Conservation (phyloP, 1,284 basidiomycete species). For the Schizophyllum commune region DNA sequence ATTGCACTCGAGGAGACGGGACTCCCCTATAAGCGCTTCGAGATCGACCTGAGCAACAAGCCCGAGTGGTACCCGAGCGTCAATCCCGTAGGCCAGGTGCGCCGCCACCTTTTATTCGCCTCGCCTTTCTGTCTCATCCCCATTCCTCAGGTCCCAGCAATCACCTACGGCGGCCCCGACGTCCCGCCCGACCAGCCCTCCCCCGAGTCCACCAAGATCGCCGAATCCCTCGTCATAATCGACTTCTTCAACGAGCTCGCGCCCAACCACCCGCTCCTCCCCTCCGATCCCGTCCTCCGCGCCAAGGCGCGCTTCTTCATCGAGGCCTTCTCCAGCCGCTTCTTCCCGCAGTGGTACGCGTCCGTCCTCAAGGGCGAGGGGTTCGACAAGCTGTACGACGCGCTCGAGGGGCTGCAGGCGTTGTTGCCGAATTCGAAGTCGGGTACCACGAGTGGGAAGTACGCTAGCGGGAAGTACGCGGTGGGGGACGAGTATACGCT, state of each 20-base stretch:
- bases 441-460: constrained; percentile 10
- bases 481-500: constrained; percentile 41
- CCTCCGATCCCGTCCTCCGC: constrained; percentile 43
- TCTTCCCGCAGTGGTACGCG: constrained; percentile 29
- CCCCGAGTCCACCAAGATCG: constrained; percentile 47
- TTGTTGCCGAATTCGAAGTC: constrained; percentile 29
- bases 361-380: constrained; percentile 33
- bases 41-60: constrained; percentile 55
- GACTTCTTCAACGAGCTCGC: constrained; percentile 55
- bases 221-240: constrained; percentile 54
- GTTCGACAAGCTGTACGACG: constrained; percentile 30
- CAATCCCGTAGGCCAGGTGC: constrained; percentile 57
- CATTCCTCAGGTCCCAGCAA: constrained; percentile 5
- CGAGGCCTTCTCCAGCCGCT: constrained; percentile 38
- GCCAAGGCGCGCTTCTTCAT: constrained; percentile 57
- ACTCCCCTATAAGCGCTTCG: constrained; percentile 37
- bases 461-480: constrained; percentile 24
- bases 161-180: constrained; percentile 49
- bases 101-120: background rate
- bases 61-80: constrained; percentile 58
- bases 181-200: constrained; percentile 44
- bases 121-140: background rate
- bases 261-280: constrained; percentile 38
- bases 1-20: constrained; percentile 51
- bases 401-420: constrained; percentile 32